Percentiles rank a stretch among this genome's conserved stretches.
phyloP scores from a whole-genome alignment of 1,284 basidiomycete genomes.

The Schizophyllum commune region DNA sequence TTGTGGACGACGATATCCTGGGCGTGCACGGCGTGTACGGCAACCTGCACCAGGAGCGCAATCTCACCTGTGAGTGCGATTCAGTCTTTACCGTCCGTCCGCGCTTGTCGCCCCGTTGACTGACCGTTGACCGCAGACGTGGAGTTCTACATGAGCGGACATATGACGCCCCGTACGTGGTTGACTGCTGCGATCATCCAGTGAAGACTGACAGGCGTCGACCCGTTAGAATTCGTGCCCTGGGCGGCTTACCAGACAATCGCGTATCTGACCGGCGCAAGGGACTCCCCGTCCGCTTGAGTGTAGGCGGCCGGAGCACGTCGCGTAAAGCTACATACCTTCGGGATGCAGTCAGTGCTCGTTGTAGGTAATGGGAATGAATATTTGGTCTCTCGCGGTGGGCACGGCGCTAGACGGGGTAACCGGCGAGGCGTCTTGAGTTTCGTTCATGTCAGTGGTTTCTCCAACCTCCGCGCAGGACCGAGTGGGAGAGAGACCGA shows the following conservation, averaged over 20 bases:
- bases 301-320: conserved; percentile 3
- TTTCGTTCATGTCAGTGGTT: neutral
- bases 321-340: neutral
- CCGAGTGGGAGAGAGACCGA: no score
- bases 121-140: conserved; percentile 27
- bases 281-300: conserved; percentile 35
- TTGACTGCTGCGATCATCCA: neutral
- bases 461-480: no score
- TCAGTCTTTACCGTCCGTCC: neutral
- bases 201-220: conserved; percentile 1
- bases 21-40: conserved; percentile 46
- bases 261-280: conserved; percentile 43
- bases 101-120: neutral
- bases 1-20: conserved; percentile 36
- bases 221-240: conserved; percentile 42
- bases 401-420: neutral
- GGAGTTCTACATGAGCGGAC: conserved; percentile 49
- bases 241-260: conserved; percentile 48
- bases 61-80: conserved; percentile 41
- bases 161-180: conserved; percentile 50
- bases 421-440: neutral
- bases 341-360: neutral
- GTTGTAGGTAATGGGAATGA: no score
- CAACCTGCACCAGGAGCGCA: conserved; percentile 51
- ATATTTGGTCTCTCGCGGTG: no score